Base-by-base conservation (phyloP, 768 basidiomycete genomes). In the Phlebiopsis gigantea region DNA sequence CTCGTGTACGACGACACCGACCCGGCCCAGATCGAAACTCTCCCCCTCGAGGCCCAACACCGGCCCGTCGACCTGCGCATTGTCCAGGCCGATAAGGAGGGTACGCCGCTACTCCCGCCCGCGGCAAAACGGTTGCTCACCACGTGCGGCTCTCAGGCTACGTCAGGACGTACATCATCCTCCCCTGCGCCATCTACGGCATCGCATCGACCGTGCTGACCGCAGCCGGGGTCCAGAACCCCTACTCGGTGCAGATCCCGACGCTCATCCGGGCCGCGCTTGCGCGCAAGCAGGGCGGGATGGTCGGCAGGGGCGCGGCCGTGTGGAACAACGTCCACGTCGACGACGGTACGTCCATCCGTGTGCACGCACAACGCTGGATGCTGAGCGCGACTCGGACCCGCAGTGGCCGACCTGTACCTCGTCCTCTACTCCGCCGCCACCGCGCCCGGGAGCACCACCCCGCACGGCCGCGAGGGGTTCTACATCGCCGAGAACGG, bases 121-220 rank as follows among this genome's bases (percentile, higher is more conserved):
- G 5, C 9, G 15, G 30, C 19, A 4, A 39, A 21, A 7, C 30
- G 57, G 25, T 42, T 76, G 76, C 63, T 72, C 75, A 43, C 73
- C 71, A 55, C 73, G 76, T 1, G 77, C 77, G 59, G 79, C 2
- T 66, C 74, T 5, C 51, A 79, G 79, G 79, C 9, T 81, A 79
- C 63, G 73, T 77, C 39, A 75, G 72, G 59, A 74, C 78, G 0
- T 80, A 79, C 62, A 78, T 83, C 46, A 62, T 84, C 43, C 64
- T 80, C 5, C 81, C 82, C 0, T 69, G 76, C 10, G 81, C 82
- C 0, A 81, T 89, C 21, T 88, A 79, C 58, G 84, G 82, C 25
- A 69, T 80, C 28, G 78, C 80, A 1, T 65, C 60, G 3, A 77
- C 77, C 2, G 68, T 63, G 3, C 69, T 87, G 19, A 77, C 77